A percentile compares a stretch with the other conserved stretches of the same genome.
These are phyloP conservation scores for Ogataea kodamae DNA, from an alignment of 805 yeast genomes.

Conservation along the genomic window DNA sequence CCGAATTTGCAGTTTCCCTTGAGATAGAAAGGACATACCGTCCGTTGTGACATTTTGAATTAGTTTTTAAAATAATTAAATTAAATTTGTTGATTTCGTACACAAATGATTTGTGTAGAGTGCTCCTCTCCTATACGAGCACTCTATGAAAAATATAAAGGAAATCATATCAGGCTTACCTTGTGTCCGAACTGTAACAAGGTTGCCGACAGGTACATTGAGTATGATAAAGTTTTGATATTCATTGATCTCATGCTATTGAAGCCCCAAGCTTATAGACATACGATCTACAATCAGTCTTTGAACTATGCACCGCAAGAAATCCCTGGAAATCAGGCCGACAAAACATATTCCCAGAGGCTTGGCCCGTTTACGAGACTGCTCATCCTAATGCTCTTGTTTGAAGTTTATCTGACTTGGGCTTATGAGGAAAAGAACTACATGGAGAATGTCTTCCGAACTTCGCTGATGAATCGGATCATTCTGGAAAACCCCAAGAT, in stretches of 20 bases:
- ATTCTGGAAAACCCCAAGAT: constrained; percentile 38
- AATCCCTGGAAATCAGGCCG: constrained; percentile 4
- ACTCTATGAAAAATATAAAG: constrained; percentile 68
- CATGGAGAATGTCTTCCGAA: constrained; percentile 19
- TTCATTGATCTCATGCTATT: constrained; percentile 79
- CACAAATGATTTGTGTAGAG: constrained; percentile 94
- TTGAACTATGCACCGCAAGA: constrained; percentile 30
- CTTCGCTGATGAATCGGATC: constrained; percentile 25
- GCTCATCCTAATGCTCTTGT: constrained; percentile 61
- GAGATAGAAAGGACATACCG: constrained; percentile 41
- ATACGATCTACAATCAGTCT: constrained; percentile 69
- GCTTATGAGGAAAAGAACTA: constrained; percentile 73
- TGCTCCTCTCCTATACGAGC: constrained; percentile 67
- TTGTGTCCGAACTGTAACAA: constrained; percentile 68
- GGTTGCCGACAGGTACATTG: constrained; percentile 88
- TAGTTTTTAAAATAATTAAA: constrained; percentile 1
- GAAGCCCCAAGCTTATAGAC: constrained; percentile 86
- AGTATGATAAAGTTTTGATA: constrained; percentile 78
- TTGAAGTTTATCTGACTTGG: constrained; percentile 91
- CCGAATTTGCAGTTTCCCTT: constrained; percentile 43
- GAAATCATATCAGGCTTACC: constrained; percentile 74
- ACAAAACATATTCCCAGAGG: constrained; percentile 6
- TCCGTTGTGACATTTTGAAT: constrained; percentile 20
- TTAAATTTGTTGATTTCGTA: constrained; percentile 1
- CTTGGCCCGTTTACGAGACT: constrained; percentile 38